A percentile compares a stretch with the other conserved stretches of the same genome.
phyloP scores from a whole-genome alignment of 192 early-diverging fungal species.

The Podila clonocystis region DNA sequence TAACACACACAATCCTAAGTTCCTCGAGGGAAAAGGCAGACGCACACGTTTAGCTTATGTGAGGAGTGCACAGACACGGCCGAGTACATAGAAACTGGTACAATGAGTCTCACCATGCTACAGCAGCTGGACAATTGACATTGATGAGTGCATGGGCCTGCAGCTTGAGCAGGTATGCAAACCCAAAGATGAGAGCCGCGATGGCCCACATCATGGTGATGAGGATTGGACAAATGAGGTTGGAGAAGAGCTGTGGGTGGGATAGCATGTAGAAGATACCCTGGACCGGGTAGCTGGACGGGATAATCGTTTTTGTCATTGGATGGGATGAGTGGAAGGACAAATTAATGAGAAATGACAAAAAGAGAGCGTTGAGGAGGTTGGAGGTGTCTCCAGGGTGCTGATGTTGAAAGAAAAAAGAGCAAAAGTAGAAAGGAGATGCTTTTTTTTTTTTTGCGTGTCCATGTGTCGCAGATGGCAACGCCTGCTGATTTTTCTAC shows the following conservation, averaged over 20 bases:
- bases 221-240: conserved; percentile 62
- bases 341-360: background rate
- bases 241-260: conserved; percentile 53
- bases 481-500: no score
- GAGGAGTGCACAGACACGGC: background rate
- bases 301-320: conserved; percentile 18
- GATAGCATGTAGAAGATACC: conserved; percentile 55
- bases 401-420: no score
- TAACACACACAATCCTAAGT: conserved; percentile 56
- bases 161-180: conserved; percentile 63
- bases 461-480: no score
- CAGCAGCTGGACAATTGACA: conserved; percentile 61
- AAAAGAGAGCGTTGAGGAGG: background rate
- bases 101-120: conserved; percentile 59
- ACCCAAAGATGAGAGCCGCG: conserved; percentile 56
- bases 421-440: no score
- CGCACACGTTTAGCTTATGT: background rate
- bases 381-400: background rate
- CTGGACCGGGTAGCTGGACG: conserved; percentile 44
- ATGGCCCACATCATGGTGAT: conserved; percentile 59
- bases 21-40: background rate
- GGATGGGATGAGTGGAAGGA: background rate
- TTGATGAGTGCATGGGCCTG: conserved; percentile 68
- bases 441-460: no score
- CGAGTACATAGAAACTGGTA: background rate